Evolutionary conservation across 2,329 filamentous ascomycete genomes (phyloP).

Genomic region (Pseudogymnoascus sp.): DNA sequence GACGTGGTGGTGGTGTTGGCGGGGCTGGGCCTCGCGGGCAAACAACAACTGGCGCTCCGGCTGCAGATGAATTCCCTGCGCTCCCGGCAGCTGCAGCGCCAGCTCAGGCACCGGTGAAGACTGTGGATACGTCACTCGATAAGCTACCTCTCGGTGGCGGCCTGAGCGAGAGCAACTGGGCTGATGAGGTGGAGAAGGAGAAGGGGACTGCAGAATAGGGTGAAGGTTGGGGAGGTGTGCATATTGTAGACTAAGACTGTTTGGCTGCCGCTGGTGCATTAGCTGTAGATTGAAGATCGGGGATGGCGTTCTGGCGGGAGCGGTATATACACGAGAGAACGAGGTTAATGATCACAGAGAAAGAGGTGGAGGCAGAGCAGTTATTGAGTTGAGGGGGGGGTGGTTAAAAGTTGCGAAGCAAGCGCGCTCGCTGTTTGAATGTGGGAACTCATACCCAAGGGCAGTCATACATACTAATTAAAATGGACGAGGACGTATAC

Average conservation of each 20-base stretch:
- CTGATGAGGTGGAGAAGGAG: conserved; percentile 16
- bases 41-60: background rate
- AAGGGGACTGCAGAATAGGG: background rate
- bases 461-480: background rate
- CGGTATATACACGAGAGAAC: background rate
- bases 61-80: conserved; percentile 12
- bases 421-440: background rate
- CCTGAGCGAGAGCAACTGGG: conserved; percentile 13
- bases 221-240: conserved; percentile 9
- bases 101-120: background rate
- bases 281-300: conserved; percentile 22
- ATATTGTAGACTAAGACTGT: background rate
- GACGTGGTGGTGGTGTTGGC: background rate
- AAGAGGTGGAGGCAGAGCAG: background rate
- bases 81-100: conserved; percentile 4
- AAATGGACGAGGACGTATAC: background rate
- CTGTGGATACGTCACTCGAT: background rate
- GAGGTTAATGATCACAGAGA: background rate
- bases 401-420: background rate
- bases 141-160: conserved; percentile 11
- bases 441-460: background rate
- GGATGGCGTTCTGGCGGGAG: background rate
- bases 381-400: too few species aligned
- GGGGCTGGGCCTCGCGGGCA: background rate
- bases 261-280: conserved; percentile 19